A percentile compares a stretch with the other conserved stretches of the same genome.
Evolutionary conservation across 2,329 filamentous ascomycete species (phyloP).

Genomic region (Monosporascus sp.): DNA sequence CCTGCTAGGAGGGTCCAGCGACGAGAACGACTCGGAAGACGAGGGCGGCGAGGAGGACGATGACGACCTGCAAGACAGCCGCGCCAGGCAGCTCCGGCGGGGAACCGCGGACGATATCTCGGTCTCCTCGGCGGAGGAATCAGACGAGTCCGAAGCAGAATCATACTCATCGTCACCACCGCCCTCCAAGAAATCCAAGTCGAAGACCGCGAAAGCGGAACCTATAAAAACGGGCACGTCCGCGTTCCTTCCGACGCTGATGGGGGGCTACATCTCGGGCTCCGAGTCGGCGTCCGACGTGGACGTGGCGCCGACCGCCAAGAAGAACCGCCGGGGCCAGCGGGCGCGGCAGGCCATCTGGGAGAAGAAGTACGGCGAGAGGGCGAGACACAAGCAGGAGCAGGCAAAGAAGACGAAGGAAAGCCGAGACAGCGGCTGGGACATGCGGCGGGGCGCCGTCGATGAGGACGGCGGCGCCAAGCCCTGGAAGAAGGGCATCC

Average conservation of each 20-base stretch:
- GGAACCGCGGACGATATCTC: conserved; percentile 16
- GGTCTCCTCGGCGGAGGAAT: conserved; percentile 21
- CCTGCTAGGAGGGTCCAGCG: conserved; percentile 38
- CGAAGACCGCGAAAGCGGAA: conserved; percentile 12
- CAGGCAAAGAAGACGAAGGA: conserved; percentile 30
- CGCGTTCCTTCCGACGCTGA: conserved; percentile 68
- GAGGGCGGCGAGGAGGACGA: conserved; percentile 25
- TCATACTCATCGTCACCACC: conserved; percentile 15
- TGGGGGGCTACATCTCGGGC: conserved; percentile 74
- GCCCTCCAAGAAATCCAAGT: conserved; percentile 27
- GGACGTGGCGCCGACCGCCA: conserved; percentile 50
- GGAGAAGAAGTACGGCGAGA: conserved; percentile 72
- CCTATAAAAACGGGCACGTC: conserved; percentile 33
- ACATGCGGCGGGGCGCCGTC: conserved; percentile 50
- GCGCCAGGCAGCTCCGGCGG: conserved; percentile 15
- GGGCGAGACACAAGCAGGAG: conserved; percentile 56
- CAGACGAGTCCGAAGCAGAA: conserved; percentile 22
- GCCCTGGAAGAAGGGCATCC: conserved; percentile 49
- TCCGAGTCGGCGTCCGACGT: conserved; percentile 66
- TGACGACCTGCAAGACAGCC: conserved; percentile 18
- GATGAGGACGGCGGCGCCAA: conserved; percentile 21
- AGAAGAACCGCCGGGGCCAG: conserved; percentile 73
- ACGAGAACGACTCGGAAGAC: conserved; percentile 31
- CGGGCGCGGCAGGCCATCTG: conserved; percentile 71
- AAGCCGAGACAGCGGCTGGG: conserved; percentile 49